phyloP scores from a whole-genome alignment of 2,329 filamentous ascomycete genomes.

The Juglanconis sp. region DNA sequence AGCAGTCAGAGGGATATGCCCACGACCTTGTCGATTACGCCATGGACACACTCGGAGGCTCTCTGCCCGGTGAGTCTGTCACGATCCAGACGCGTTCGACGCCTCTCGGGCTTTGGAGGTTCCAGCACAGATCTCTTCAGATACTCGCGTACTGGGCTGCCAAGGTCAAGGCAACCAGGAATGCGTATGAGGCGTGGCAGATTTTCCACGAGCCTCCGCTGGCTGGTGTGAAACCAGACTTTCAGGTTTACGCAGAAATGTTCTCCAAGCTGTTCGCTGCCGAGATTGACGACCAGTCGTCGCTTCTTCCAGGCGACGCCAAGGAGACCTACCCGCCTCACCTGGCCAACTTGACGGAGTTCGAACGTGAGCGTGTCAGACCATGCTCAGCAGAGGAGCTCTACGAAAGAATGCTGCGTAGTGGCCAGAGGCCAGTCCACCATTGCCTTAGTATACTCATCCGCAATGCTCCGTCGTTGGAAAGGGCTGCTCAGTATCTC shows the following conservation, averaged over 20 bases:
- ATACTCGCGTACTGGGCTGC: conserved; percentile 49
- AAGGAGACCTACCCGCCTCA: conserved; percentile 53
- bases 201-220: conserved; percentile 39
- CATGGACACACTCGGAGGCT: conserved; percentile 52
- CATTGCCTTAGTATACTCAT: conserved; percentile 56
- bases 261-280: conserved; percentile 52
- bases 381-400: conserved; percentile 59
- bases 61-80: conserved; percentile 46
- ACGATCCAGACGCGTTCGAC: conserved; percentile 53
- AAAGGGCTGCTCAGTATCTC: conserved; percentile 49
- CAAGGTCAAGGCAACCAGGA: conserved; percentile 56
- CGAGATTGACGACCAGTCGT: conserved; percentile 21
- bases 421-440: conserved; percentile 45
- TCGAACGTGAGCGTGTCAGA: conserved; percentile 59
- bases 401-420: conserved; percentile 54
- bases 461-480: conserved; percentile 44
- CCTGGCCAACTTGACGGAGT: conserved; percentile 58
- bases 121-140: conserved; percentile 28
- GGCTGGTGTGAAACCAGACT: conserved; percentile 32
- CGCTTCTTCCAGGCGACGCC: conserved; percentile 56
- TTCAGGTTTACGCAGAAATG: conserved; percentile 56
- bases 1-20: conserved; percentile 55
- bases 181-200: conserved; percentile 60
- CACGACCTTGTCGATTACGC: conserved; percentile 44
- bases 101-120: conserved; percentile 30